Base-by-base conservation (phyloP, 768 basidiomycete genomes). In the Ramaria sp. region DNA sequence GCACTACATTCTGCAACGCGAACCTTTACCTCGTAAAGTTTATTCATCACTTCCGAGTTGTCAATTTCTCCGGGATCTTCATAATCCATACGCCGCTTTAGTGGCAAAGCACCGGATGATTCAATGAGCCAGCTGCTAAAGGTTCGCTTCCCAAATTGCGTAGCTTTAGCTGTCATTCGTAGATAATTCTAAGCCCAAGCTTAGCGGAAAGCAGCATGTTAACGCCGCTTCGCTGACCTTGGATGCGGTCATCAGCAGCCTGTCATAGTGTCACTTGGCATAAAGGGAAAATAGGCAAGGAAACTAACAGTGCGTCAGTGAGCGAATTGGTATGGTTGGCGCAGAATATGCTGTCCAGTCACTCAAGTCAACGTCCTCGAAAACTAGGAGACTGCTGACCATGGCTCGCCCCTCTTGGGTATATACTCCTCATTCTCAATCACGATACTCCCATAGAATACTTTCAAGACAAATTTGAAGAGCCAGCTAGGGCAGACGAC, bases 121-220 rank as follows among this genome's bases (percentile, higher is more conserved):
- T 92, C 89, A 51, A 94, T 90, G 19, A 94, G 76, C 91, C 91
- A 92, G 60, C 86, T 88, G 7, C 87, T 90, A 68, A 94, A 90
- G 2, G 89, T 93, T 61, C 68, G 78, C 43, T 77, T 82, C 2
- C 89, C 88, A 63, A 94, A 94, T 62, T 87, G 86, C 0, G 91
- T 89, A 41, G 88, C 79, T 66, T 94, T 94, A 11, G 91, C 91
- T 0, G 91, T 94, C 42, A 94, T 71, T 12, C 91, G 83, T 5
- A 94, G 69, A 75, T 91, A 81, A 62, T 84, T 83, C 31, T 91
- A 86, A 61, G 75, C 79, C 87, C 89, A 65, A 42, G 51, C 20
- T 46, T 22, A 58, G 27, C 10, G 20, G 55, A 22, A 47, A 41
- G 24, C 30, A 20, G 37, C 19, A 13, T 20, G 59, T 27, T 19